Evolutionary conservation across 495 filamentous ascomycete genomes (phyloP).

Genomic region (Tuber aestivum): DNA sequence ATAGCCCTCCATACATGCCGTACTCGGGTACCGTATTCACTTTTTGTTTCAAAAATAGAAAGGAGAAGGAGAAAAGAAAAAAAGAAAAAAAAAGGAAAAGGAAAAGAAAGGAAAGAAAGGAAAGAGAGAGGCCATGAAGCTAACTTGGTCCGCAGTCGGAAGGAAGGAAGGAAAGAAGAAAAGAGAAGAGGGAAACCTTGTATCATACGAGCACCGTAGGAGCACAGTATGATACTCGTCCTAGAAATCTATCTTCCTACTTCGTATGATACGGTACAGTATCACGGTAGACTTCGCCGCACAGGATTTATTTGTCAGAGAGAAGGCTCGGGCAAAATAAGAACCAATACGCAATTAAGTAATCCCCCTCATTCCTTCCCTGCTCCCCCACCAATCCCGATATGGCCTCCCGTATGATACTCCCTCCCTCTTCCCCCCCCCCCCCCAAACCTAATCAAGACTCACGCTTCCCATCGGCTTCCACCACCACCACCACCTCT

Average conservation of each 20-base stretch:
- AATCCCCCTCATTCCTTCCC: not conserved
- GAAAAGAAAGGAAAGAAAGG: not conserved
- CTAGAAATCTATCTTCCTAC: not conserved
- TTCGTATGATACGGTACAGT: not conserved
- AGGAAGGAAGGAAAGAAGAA: not conserved
- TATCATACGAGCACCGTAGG: no score
- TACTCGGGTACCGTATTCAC: not conserved
- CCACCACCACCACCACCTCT: not conserved
- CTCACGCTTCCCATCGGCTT: not conserved
- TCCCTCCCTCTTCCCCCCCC: not conserved
- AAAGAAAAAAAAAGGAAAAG: not conserved
- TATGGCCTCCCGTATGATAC: not conserved
- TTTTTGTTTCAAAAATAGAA: not conserved
- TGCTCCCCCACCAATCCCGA: not conserved
- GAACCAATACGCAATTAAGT: not conserved
- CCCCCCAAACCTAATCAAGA: not conserved
- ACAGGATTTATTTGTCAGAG: not conserved
- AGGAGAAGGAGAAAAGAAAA: not conserved
- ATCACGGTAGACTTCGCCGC: not conserved
- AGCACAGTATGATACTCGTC: no score
- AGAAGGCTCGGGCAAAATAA: not conserved
- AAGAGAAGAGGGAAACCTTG: not conserved
- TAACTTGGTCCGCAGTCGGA: not conserved
- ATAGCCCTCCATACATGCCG: no score
- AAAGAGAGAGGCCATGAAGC: not conserved